These are phyloP conservation scores for Parathielavia hyrcaniae DNA, from an alignment of 495 filamentous ascomycete genomes.

Conservation along the genomic window DNA sequence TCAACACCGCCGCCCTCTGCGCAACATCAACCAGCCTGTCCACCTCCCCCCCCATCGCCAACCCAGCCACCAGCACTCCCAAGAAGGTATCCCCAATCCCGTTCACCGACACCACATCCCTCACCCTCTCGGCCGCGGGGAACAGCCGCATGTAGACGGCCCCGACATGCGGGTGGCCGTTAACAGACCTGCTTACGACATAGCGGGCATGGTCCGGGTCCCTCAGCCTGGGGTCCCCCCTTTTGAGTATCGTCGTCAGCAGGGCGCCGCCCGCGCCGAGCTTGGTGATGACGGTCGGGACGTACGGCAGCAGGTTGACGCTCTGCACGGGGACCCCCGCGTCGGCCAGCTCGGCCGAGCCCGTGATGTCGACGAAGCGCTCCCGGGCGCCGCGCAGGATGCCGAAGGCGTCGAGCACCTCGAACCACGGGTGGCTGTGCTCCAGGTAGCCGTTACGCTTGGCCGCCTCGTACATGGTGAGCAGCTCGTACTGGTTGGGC, in stretches of 20 bases:
- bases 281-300: slow-evolving; percentile 79
- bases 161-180: slow-evolving; percentile 53
- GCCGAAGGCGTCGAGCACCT: slow-evolving; percentile 68
- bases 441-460: slow-evolving; percentile 56
- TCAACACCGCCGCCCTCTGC: slow-evolving; percentile 71
- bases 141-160: slow-evolving; percentile 84
- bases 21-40: slow-evolving; percentile 50
- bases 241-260: slow-evolving; percentile 59
- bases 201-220: slow-evolving; percentile 56
- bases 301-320: slow-evolving; percentile 78
- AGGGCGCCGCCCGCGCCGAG: slow-evolving; percentile 75
- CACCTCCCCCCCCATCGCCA: slow-evolving; percentile 45
- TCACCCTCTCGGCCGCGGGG: slow-evolving; percentile 58
- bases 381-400: slow-evolving; percentile 52
- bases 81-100: slow-evolving; percentile 91
- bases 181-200: slow-evolving; percentile 55
- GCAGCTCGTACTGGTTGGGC: slow-evolving; percentile 77
- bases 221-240: slow-evolving; percentile 57
- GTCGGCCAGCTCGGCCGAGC: slow-evolving; percentile 59
- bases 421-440: slow-evolving; percentile 64
- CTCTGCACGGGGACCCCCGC: slow-evolving; percentile 73
- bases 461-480: slow-evolving; percentile 65
- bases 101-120: slow-evolving; percentile 79
- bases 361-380: slow-evolving; percentile 57
- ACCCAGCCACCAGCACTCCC: slow-evolving; percentile 68